Percentiles rank a stretch among this genome's conserved stretches.
These are phyloP conservation scores for Centella asiatica DNA, from an alignment of 129 eudicot genomes.

Conservation along the genomic window DNA sequence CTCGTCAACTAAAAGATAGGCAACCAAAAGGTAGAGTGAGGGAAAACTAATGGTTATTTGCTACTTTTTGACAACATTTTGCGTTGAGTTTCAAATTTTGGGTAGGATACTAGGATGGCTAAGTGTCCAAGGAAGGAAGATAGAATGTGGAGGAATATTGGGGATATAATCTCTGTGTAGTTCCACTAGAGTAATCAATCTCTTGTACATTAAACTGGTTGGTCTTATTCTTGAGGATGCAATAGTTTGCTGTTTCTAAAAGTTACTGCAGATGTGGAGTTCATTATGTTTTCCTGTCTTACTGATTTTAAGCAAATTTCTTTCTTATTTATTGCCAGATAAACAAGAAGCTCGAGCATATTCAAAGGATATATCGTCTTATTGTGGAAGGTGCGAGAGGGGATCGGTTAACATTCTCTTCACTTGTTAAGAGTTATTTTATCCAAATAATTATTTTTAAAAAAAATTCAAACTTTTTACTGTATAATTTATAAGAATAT, in stretches of 20 bases:
- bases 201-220: too few species aligned
- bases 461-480: too few species aligned
- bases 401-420: too few species aligned
- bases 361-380: constrained; percentile 90
- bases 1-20: not conserved
- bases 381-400: constrained; percentile 80
- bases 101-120: too few species aligned
- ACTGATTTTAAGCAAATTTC: not conserved
- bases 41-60: not conserved
- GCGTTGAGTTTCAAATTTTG: too few species aligned
- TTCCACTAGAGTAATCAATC: not conserved
- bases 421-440: too few species aligned
- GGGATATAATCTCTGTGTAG: too few species aligned
- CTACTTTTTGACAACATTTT: too few species aligned
- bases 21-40: not conserved
- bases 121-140: too few species aligned
- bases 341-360: constrained; percentile 91
- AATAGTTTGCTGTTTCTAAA: not conserved
- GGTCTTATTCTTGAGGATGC: not conserved
- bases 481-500: not conserved
- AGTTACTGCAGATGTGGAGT: not conserved
- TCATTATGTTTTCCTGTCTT: not conserved
- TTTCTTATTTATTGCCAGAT: constrained; percentile 32
- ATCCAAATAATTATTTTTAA: too few species aligned
- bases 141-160: too few species aligned